These are phyloP conservation scores for Fusarium fujikuroi DNA, from an alignment of 2,329 filamentous ascomycete genomes.

Conservation along the genomic window DNA sequence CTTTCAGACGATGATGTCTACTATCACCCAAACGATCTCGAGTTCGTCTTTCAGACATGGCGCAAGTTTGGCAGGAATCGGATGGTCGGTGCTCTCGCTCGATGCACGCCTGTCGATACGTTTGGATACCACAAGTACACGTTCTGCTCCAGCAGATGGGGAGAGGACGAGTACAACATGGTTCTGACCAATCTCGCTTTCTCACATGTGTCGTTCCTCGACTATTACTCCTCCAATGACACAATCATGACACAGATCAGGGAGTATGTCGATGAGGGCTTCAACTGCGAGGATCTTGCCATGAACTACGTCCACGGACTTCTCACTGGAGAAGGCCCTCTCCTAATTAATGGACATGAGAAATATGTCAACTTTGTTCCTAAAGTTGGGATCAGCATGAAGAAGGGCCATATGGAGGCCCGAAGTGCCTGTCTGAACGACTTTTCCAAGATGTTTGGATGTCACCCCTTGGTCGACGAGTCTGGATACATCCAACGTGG, in stretches of 20 bases:
- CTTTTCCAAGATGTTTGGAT: conserved; percentile 49
- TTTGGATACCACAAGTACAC: conserved; percentile 47
- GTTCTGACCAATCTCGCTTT: conserved; percentile 53
- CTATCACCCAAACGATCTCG: conserved; percentile 52
- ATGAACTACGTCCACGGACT: conserved; percentile 51
- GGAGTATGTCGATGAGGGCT: conserved; percentile 51
- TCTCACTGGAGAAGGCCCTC: conserved; percentile 49
- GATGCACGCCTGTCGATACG: conserved; percentile 46
- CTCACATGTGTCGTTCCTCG: conserved; percentile 52
- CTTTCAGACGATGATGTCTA: conserved; percentile 55
- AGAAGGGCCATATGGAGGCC: conserved; percentile 48
- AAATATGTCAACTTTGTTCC: conserved; percentile 49
- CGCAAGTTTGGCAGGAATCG: conserved; percentile 51
- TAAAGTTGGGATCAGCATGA: conserved; percentile 48
- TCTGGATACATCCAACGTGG: conserved; percentile 49
- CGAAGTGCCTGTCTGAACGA: conserved; percentile 51
- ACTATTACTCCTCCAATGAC: conserved; percentile 53
- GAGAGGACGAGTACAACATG: conserved; percentile 49
- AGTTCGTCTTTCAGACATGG: conserved; percentile 55
- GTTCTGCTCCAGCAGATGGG: conserved; percentile 45
- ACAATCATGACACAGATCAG: conserved; percentile 47
- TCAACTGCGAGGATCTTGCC: conserved; percentile 56
- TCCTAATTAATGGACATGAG: conserved; percentile 49
- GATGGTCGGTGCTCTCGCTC: conserved; percentile 51
- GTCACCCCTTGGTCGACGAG: conserved; percentile 50